Evolutionary conservation across 1,284 basidiomycete species (phyloP).

Genomic region (Tremellales sp.): DNA sequence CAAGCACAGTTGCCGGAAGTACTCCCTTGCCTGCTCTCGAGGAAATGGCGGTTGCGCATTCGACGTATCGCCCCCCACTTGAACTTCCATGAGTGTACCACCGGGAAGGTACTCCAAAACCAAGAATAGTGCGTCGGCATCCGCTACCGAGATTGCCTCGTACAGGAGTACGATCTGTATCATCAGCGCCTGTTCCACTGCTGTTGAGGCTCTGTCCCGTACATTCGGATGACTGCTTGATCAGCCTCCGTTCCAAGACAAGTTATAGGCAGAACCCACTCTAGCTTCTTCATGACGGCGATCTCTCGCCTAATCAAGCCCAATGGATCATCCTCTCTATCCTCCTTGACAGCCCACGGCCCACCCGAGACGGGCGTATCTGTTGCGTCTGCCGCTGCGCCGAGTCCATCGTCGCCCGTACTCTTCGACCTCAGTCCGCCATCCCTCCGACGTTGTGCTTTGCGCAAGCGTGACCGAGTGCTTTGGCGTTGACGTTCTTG

Average conservation of each 20-base stretch:
- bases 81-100: conserved; percentile 53
- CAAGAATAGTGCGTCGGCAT: conserved; percentile 54
- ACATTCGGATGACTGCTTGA: conserved; percentile 46
- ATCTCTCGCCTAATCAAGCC: conserved; percentile 47
- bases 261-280: conserved; percentile 32
- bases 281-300: conserved; percentile 51
- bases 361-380: neutral
- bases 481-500: conserved; percentile 32
- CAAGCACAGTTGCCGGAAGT: conserved; percentile 55
- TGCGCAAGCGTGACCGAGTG: conserved; percentile 8
- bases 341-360: conserved; percentile 13
- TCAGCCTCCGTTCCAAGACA: no score
- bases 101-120: conserved; percentile 53
- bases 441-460: neutral
- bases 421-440: neutral
- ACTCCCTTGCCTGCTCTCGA: conserved; percentile 38
- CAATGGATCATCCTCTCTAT: conserved; percentile 37
- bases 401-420: conserved; percentile 1
- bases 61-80: conserved; percentile 38
- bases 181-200: conserved; percentile 22
- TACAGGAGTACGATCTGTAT: conserved; percentile 53
- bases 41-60: conserved; percentile 38
- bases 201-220: neutral
- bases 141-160: conserved; percentile 56
- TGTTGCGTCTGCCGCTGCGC: neutral